A percentile compares a stretch with the other conserved stretches of the same genome.
phyloP scores from a whole-genome alignment of 192 early-diverging fungal species.

The Funneliformis mosseae region DNA sequence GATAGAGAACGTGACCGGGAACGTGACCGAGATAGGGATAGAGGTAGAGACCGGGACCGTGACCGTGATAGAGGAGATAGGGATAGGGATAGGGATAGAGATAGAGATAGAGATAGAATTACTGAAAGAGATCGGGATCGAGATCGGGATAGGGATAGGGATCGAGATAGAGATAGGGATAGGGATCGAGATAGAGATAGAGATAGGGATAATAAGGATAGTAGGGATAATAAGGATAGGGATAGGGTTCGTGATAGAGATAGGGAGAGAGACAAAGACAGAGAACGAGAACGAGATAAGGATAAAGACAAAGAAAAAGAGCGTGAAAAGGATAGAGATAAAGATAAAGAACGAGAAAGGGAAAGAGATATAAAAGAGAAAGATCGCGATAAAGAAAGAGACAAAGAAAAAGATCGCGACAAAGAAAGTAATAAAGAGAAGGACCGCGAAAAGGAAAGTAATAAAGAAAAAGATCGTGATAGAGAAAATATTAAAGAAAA shows the following conservation, averaged over 20 bases:
- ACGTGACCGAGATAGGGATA: slow-evolving; percentile 7
- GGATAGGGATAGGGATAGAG: slow-evolving; percentile 42
- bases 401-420: not conserved
- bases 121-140: not conserved
- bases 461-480: not conserved
- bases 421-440: not conserved
- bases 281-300: slow-evolving; percentile 3
- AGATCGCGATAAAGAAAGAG: slow-evolving; percentile 9
- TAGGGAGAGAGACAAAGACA: slow-evolving; percentile 17
- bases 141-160: not conserved
- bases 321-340: slow-evolving; percentile 7
- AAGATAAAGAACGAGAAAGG: not conserved
- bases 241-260: slow-evolving; percentile 29
- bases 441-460: not conserved
- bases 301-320: slow-evolving; percentile 22
- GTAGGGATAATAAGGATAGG: slow-evolving; percentile 19
- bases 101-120: slow-evolving; percentile 29
- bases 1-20: slow-evolving; percentile 29
- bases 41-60: not conserved
- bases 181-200: slow-evolving; percentile 35
- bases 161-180: slow-evolving; percentile 23
- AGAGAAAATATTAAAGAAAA: slow-evolving; percentile 5
- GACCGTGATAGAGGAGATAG: slow-evolving; percentile 46
- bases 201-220: slow-evolving; percentile 28
- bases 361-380: not conserved